Conservation (phyloP, 768 basidiomycete genomes). For the Suillus fuscotomentosus region DNA sequence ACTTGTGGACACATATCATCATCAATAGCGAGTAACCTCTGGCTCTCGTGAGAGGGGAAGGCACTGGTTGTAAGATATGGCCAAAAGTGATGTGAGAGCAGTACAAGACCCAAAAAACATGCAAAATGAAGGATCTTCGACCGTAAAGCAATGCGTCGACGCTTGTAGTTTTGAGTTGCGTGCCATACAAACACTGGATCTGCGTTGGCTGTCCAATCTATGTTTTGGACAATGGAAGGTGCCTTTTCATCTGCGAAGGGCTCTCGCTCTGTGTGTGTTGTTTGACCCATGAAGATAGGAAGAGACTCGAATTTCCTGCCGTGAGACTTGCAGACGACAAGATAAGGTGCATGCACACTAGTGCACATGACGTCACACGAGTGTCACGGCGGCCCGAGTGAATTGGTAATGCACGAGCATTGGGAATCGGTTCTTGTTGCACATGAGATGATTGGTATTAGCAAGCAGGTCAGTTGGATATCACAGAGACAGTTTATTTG, state of each 20-base stretch:
- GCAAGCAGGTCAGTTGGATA: neutral
- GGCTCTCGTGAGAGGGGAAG: neutral
- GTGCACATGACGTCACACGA: neutral
- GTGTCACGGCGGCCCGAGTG: neutral
- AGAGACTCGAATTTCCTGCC: constrained; percentile 12
- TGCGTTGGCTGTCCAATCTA: neutral
- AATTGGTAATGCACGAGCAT: neutral
- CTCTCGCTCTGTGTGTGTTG: neutral
- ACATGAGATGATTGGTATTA: neutral
- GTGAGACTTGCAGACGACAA: constrained; percentile 3
- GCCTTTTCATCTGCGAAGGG: constrained; percentile 5
- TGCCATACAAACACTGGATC: constrained; percentile 15
- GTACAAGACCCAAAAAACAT: constrained; percentile 10
- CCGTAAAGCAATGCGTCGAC: neutral
- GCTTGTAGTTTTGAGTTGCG: neutral
- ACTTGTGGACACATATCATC: constrained; percentile 27
- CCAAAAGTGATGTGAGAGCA: constrained; percentile 12
- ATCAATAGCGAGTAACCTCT: neutral
- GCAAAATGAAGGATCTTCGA: constrained; percentile 1
- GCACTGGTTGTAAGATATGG: neutral
- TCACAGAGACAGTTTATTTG: neutral
- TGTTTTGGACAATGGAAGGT: neutral
- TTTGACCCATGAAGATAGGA: constrained; percentile 6
- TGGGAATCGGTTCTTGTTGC: neutral
- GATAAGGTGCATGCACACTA: constrained; percentile 1